A percentile compares a stretch with the other conserved stretches of the same genome.
Evolutionary conservation across 768 basidiomycete genomes (phyloP).

Genomic region (Suillus decipiens): DNA sequence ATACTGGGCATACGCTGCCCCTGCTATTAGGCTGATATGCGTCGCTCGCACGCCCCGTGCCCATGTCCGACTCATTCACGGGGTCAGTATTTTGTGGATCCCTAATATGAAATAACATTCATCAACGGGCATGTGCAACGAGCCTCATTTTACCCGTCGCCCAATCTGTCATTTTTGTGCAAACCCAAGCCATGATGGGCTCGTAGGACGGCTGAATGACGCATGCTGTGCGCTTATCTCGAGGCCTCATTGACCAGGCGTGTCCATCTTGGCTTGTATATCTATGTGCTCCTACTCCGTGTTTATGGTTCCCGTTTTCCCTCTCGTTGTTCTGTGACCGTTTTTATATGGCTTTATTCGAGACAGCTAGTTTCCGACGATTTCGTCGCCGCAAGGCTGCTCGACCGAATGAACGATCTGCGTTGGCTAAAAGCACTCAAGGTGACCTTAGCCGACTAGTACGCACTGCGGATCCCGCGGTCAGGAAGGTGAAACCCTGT

Average conservation of each 20-base stretch:
- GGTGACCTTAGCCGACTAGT: constrained; percentile 72
- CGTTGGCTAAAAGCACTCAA: constrained; percentile 53
- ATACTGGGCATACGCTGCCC: background rate
- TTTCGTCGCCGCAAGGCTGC: constrained; percentile 48
- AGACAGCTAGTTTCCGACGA: constrained; percentile 31
- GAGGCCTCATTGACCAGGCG: constrained; percentile 22
- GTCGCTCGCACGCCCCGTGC: background rate
- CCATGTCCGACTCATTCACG: background rate
- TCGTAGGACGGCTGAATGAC: constrained; percentile 3
- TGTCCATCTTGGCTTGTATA: constrained; percentile 25
- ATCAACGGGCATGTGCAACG: constrained; percentile 1
- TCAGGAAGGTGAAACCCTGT: constrained; percentile 53
- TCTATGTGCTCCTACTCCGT: constrained; percentile 11
- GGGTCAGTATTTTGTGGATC: background rate
- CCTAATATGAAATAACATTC: constrained; percentile 1
- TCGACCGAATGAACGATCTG: constrained; percentile 41
- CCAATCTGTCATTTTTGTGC: background rate
- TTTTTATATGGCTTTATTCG: constrained; percentile 31
- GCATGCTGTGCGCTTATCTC: background rate
- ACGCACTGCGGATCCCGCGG: constrained; percentile 51
- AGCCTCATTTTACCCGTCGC: constrained; percentile 3
- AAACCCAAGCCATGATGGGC: background rate
- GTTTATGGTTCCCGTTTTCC: constrained; percentile 11
- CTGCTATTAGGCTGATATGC: background rate
- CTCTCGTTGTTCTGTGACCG: constrained; percentile 13